phyloP scores from a whole-genome alignment of 2,329 filamentous ascomycete genomes.

The Penicillium crustosum region DNA sequence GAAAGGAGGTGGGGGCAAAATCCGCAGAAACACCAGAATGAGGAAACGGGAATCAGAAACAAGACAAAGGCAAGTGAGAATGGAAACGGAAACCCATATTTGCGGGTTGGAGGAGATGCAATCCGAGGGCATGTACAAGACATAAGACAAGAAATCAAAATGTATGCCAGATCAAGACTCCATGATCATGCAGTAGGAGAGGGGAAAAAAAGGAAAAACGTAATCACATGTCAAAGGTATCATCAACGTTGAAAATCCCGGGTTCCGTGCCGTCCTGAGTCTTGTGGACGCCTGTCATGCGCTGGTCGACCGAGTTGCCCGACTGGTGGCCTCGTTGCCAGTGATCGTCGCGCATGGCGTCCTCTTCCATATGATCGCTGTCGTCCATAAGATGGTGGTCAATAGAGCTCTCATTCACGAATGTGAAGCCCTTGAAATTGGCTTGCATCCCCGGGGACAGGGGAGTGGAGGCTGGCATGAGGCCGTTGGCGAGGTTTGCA shows the following conservation, averaged over 20 bases:
- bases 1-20: background rate
- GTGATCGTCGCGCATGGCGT: constrained; percentile 40
- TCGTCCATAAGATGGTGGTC: constrained; percentile 57
- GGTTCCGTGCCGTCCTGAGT: constrained; percentile 39
- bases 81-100: constrained; percentile 17
- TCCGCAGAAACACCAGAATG: background rate
- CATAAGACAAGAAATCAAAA: constrained; percentile 28
- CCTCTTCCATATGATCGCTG: constrained; percentile 46
- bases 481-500: constrained; percentile 76
- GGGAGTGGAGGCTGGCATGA: constrained; percentile 83
- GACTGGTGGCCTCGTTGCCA: constrained; percentile 37
- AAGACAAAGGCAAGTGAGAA: background rate
- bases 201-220: constrained; percentile 22
- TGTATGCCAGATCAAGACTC: constrained; percentile 40
- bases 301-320: constrained; percentile 37
- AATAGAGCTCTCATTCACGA: constrained; percentile 95
- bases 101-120: constrained; percentile 22
- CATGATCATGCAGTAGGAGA: constrained; percentile 37
- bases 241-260: constrained; percentile 47
- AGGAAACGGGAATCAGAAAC: background rate
- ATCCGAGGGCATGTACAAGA: constrained; percentile 36
- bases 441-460: constrained; percentile 94
- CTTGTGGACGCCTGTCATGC: constrained; percentile 47
- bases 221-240: constrained; percentile 49
- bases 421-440: constrained; percentile 98